These are phyloP conservation scores for Coniophora puteana DNA, from an alignment of 1,284 basidiomycete species.

Conservation along the genomic window DNA sequence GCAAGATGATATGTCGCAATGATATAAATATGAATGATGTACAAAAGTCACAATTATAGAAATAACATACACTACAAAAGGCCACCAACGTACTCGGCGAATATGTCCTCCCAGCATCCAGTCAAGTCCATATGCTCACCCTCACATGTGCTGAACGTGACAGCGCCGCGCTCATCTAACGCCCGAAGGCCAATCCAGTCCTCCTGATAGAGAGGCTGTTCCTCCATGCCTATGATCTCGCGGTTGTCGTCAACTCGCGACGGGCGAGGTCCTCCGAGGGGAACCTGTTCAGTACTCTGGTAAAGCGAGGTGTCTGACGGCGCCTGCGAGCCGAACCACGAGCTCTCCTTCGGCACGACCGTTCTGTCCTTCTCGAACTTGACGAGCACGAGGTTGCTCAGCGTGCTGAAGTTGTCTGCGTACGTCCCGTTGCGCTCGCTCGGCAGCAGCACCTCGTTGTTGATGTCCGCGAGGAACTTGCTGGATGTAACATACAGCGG, in stretches of 20 bases:
- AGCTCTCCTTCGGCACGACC: constrained; percentile 77
- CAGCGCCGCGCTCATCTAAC: constrained; percentile 68
- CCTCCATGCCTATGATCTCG: constrained; percentile 67
- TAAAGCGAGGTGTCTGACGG: constrained; percentile 23
- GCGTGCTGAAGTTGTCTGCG: constrained; percentile 50
- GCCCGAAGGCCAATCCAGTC: constrained; percentile 86
- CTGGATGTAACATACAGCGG: constrained; percentile 69
- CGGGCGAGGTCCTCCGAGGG: constrained; percentile 6
- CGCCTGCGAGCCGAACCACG: constrained; percentile 79
- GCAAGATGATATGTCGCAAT: too few relatives aligned
- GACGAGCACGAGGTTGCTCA: constrained; percentile 62
- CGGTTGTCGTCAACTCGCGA: constrained; percentile 25
- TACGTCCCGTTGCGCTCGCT: constrained; percentile 56
- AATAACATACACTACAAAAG: constrained; percentile 1
- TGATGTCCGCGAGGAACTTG: constrained; percentile 69
- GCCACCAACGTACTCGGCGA: constrained; percentile 22
- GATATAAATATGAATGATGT: not conserved
- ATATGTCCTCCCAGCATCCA: constrained; percentile 29
- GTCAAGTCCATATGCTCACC: constrained; percentile 83
- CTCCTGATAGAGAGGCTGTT: constrained; percentile 75
- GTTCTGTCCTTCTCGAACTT: constrained; percentile 72
- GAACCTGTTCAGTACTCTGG: constrained; percentile 14
- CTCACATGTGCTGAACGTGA: constrained; percentile 68
- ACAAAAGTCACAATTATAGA: not conserved
- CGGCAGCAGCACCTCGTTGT: constrained; percentile 56